A percentile compares a stretch with the other conserved stretches of the same genome.
Evolutionary conservation across 352 stramenopile species (phyloP).

Genomic region (Phytopythium aichiense): DNA sequence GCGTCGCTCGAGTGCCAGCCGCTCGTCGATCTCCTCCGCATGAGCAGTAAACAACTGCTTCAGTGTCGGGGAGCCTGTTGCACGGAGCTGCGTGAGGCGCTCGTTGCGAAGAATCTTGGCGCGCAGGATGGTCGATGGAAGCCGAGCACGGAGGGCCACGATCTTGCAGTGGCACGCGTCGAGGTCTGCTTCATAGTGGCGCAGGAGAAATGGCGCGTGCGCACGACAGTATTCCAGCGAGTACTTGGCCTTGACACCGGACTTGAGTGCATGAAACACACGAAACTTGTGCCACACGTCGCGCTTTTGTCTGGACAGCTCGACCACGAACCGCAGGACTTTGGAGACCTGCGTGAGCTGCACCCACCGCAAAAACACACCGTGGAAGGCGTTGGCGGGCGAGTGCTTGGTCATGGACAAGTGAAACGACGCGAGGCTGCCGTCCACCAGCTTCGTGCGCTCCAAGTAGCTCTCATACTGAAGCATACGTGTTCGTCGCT

Average conservation of each 20-base stretch:
- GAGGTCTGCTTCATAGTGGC: constrained; percentile 37
- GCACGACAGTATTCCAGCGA: constrained; percentile 21
- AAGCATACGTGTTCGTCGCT: constrained; percentile 25
- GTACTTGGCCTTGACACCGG: constrained; percentile 42
- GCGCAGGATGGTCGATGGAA: constrained; percentile 28
- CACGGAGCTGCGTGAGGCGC: constrained; percentile 25
- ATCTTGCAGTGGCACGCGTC: constrained; percentile 50
- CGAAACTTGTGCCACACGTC: constrained; percentile 30
- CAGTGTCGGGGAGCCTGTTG: constrained; percentile 53
- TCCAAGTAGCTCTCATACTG: constrained; percentile 41
- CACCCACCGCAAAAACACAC: constrained; percentile 52
- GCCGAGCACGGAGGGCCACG: constrained; percentile 22
- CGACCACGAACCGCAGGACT: constrained; percentile 18
- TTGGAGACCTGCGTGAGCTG: constrained; percentile 44
- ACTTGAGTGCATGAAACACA: constrained; percentile 37
- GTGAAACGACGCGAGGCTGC: constrained; percentile 20
- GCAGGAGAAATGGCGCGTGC: constrained; percentile 31
- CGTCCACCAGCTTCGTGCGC: constrained; percentile 24
- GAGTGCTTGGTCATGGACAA: constrained; percentile 38
- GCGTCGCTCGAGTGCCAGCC: constrained; percentile 62
- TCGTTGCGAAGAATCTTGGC: constrained; percentile 18
- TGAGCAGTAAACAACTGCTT: constrained; percentile 71
- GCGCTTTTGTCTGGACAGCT: constrained; percentile 23
- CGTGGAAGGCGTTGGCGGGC: constrained; percentile 38
- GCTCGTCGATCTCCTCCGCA: constrained; percentile 46